Evolutionary conservation across 495 filamentous ascomycete species (phyloP).

Genomic region (Xylaria longipes): DNA sequence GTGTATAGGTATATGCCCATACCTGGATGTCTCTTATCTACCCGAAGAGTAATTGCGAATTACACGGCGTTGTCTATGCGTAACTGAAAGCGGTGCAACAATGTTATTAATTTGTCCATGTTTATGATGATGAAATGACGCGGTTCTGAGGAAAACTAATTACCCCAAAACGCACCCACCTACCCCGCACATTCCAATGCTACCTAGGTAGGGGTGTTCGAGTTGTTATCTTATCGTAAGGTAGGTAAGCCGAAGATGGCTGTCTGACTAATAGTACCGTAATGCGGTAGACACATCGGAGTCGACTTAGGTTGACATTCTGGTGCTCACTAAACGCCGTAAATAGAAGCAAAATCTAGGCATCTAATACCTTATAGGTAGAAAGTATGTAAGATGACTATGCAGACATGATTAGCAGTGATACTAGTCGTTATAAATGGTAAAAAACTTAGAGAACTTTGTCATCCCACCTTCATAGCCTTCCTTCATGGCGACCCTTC

Average conservation of each 20-base stretch:
- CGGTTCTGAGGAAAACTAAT: not conserved
- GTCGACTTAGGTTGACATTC: not conserved
- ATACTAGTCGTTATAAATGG: not conserved
- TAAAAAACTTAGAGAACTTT: not conserved
- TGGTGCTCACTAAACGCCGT: not conserved
- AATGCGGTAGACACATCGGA: not conserved
- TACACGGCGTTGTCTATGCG: not conserved
- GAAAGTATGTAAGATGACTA: not conserved
- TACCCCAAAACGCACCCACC: not conserved
- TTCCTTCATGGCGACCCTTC: not conserved
- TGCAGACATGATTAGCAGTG: not conserved
- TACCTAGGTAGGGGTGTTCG: not conserved
- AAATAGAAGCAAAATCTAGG: not conserved
- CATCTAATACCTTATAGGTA: not conserved
- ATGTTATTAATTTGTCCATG: not conserved
- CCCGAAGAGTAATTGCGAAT: not conserved
- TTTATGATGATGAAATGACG: too few species aligned
- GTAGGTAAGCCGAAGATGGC: not conserved
- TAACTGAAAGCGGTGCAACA: not conserved
- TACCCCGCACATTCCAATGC: slow-evolving; percentile 2
- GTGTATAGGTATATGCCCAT: not conserved
- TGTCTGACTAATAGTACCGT: not conserved
- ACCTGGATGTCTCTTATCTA: not conserved
- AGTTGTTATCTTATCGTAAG: not conserved
- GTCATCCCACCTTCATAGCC: not conserved